Evolutionary conservation across 352 stramenopile genomes (phyloP).

Genomic region (Phytophthora macrochlamydospora): DNA sequence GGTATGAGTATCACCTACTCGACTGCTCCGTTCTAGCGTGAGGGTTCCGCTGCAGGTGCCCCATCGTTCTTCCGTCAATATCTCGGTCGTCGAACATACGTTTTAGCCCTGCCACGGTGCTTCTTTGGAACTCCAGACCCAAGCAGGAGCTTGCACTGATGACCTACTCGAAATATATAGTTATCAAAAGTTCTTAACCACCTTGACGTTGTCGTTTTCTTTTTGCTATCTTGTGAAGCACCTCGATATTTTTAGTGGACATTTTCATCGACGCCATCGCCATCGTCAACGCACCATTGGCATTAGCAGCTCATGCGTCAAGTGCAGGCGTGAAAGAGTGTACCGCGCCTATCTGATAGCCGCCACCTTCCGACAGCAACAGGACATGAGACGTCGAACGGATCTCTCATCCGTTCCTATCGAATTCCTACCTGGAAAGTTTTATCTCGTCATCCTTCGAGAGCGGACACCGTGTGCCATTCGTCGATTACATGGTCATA

Average conservation of each 20-base stretch:
- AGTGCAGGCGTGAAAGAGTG: slow-evolving; percentile 7
- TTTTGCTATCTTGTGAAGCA: slow-evolving; percentile 3
- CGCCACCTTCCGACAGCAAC: no score
- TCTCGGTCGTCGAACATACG: slow-evolving; percentile 14
- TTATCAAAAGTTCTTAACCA: slow-evolving; percentile 1
- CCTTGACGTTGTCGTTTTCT: slow-evolving; percentile 15
- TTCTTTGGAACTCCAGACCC: slow-evolving; percentile 18
- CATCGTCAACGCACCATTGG: slow-evolving; percentile 1
- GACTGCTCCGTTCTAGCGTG: slow-evolving; percentile 6
- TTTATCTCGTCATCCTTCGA: slow-evolving; percentile 59
- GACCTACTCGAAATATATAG: not conserved
- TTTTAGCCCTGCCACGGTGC: slow-evolving; percentile 23
- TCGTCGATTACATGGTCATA: not conserved
- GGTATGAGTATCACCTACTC: not conserved
- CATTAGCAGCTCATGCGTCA: slow-evolving; percentile 34
- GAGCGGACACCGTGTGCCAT: slow-evolving; percentile 36
- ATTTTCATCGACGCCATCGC: slow-evolving; percentile 1
- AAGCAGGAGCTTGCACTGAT: slow-evolving; percentile 15
- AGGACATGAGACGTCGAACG: slow-evolving; percentile 55
- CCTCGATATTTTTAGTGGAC: slow-evolving; percentile 37
- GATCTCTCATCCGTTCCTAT: slow-evolving; percentile 44
- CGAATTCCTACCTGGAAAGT: slow-evolving; percentile 57
- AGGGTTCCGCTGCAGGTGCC: not conserved
- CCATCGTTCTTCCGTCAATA: slow-evolving; percentile 1
- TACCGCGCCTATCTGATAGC: not conserved